Evolutionary conservation across 805 yeast species (phyloP).

Genomic region (Saturnispora zaruensis): DNA sequence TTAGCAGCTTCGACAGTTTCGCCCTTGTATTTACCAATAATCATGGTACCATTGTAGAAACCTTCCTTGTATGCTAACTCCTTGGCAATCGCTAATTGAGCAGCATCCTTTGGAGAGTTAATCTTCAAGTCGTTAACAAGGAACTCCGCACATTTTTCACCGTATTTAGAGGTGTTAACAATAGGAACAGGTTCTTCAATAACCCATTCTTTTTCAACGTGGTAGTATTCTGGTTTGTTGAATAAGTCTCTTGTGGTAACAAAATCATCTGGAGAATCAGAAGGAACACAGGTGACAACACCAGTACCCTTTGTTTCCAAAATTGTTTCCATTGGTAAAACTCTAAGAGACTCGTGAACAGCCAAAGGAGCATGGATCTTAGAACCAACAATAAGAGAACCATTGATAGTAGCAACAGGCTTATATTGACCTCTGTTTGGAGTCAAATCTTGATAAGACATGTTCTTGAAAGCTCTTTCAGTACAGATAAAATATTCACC

Average conservation of each 20-base stretch:
- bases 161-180: slow-evolving; percentile 75
- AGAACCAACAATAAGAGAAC: slow-evolving; percentile 75
- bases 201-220: slow-evolving; percentile 82
- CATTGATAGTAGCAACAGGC: slow-evolving; percentile 52
- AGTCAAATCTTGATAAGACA: slow-evolving; percentile 90
- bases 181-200: slow-evolving; percentile 62
- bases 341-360: slow-evolving; percentile 56
- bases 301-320: slow-evolving; percentile 96
- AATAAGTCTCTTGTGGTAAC: slow-evolving; percentile 77
- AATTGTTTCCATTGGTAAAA: slow-evolving; percentile 96
- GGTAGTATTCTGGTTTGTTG: slow-evolving; percentile 86
- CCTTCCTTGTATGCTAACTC: slow-evolving; percentile 96
- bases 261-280: slow-evolving; percentile 97
- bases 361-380: slow-evolving; percentile 81
- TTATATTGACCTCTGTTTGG: slow-evolving; percentile 76
- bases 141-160: slow-evolving; percentile 78
- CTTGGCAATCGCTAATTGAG: slow-evolving; percentile 83
- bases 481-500: slow-evolving; percentile 77
- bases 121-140: slow-evolving; percentile 83
- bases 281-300: slow-evolving; percentile 97
- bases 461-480: slow-evolving; percentile 92
- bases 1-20: slow-evolving; percentile 88
- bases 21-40: slow-evolving; percentile 76
- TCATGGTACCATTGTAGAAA: slow-evolving; percentile 80
- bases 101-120: slow-evolving; percentile 87